Base-by-base conservation (phyloP, 345 rosid genomes). In the Populus tremula region DNA sequence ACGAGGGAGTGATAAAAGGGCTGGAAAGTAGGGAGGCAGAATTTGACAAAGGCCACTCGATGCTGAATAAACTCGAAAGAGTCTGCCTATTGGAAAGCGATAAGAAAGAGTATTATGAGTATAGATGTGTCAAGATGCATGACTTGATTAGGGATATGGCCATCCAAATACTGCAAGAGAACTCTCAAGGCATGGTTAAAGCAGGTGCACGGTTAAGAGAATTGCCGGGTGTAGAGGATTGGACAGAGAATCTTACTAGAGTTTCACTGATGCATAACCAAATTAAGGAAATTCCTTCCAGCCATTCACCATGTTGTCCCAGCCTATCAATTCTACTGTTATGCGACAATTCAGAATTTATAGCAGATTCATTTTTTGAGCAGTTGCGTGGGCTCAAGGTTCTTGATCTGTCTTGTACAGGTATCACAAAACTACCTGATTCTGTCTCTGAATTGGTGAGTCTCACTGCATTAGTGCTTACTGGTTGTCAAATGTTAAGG, bases 111-210 rank as follows among this genome's bases (percentile, higher is more conserved):
- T 1, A 0, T 1, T 0, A 29, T 29, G 31, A 29, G 2, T 0
- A 29, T 29, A 29, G 31, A 29, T 29, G 0, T 29, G 20, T 64
- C 4, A 64, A 31, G 68, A 64, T 64, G 68, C 68, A 64, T 31
- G 68, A 64, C 35, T 5, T 64, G 39, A 1, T 64, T 27, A 64
- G 80, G 65, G 81, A 76, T 7, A 72, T 85, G 82, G 81, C 86
- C 8, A 4, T 21, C 49, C n/a, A 35, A 35, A 27, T 35, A 64
- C 66, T 33, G 2, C 9, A 39, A 31, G 47, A 3, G 11, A 70
- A 20, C 59, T 56, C 72, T 20, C 31, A n/a, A 8, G 56, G 21
- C 25, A 73, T 85, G 77, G 78, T 29, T 29, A 29, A 29, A 29
- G 31, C 31, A 29, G 31, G 31, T 29, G 31, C 31, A 29, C 31